Conservation (phyloP, 2,329 filamentous ascomycete species). For the Fusarium lateritium region DNA sequence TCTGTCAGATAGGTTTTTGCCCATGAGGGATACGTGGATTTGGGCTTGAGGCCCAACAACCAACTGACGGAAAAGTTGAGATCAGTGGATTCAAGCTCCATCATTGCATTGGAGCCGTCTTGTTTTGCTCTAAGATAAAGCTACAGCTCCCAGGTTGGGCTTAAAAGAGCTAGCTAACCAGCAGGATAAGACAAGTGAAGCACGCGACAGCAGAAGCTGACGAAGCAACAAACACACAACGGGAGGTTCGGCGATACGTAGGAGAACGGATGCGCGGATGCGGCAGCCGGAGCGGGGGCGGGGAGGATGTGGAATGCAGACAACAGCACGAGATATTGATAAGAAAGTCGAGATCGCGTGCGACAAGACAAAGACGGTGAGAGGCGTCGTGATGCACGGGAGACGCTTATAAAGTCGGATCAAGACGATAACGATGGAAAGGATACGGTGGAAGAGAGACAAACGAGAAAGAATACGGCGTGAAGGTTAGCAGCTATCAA, state of each 20-base stretch:
- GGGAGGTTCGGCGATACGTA: constrained; percentile 21
- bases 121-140: constrained; percentile 42
- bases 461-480: background rate
- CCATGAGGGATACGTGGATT: constrained; percentile 46
- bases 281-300: constrained; percentile 42
- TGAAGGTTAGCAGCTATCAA: constrained; percentile 18
- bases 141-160: constrained; percentile 35
- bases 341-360: constrained; percentile 29
- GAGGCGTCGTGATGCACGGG: constrained; percentile 8
- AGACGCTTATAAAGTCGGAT: constrained; percentile 2
- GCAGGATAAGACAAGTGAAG: constrained; percentile 19
- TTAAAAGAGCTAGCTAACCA: constrained; percentile 29
- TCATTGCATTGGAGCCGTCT: constrained; percentile 40
- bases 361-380: constrained; percentile 1
- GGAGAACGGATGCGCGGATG: constrained; percentile 16
- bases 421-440: constrained; percentile 9
- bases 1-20: constrained; percentile 46
- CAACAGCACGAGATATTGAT: constrained; percentile 3
- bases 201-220: constrained; percentile 19
- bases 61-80: constrained; percentile 51
- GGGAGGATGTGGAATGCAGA: constrained; percentile 15
- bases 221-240: constrained; percentile 18
- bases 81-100: constrained; percentile 48
- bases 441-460: constrained; percentile 1
- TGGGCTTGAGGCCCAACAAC: constrained; percentile 49